phyloP scores from a whole-genome alignment of 129 eudicot species.

The Calendula officinalis region DNA sequence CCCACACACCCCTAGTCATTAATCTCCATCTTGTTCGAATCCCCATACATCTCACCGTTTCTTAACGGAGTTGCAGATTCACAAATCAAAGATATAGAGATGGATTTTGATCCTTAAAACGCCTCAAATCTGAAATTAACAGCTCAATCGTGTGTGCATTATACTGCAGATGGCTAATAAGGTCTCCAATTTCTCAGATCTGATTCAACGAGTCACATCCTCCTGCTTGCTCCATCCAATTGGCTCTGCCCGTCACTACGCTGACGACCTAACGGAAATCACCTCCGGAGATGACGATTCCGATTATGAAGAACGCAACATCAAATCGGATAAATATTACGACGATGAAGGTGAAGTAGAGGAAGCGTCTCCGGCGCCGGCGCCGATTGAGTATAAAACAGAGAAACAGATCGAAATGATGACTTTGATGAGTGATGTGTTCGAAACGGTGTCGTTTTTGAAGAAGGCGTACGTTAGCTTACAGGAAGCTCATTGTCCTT shows the following conservation, averaged over 20 bases:
- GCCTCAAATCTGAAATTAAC: not conserved
- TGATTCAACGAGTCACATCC: conserved; percentile 90
- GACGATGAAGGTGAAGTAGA: conserved; percentile 36
- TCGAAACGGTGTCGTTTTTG: conserved; percentile 73
- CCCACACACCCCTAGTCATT: conserved; percentile 15
- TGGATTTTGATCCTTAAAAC: not conserved
- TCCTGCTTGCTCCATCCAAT: conserved; percentile 76
- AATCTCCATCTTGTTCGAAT: conserved; percentile 26
- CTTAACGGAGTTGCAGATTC: not conserved
- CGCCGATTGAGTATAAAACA: not conserved
- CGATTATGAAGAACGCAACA: conserved; percentile 21
- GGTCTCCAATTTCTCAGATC: conserved; percentile 87
- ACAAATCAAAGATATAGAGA: conserved; percentile 3
- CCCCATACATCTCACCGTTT: conserved; percentile 18
- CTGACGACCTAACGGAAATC: conserved; percentile 31
- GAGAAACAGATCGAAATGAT: conserved; percentile 41
- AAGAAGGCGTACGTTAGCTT: conserved; percentile 78
- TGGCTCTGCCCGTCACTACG: conserved; percentile 44
- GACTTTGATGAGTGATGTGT: conserved; percentile 66
- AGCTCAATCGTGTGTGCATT: not conserved
- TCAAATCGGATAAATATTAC: conserved; percentile 14
- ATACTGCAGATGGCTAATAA: conserved; percentile 51
- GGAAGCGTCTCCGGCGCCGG: conserved; percentile 19
- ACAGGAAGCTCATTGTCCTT: conserved; percentile 85
- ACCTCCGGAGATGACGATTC: conserved; percentile 28